Percentiles rank a stretch among this genome's conserved stretches.
Conservation (phyloP, 306 rosid genomes). For the Cucurbita maxima region DNA sequence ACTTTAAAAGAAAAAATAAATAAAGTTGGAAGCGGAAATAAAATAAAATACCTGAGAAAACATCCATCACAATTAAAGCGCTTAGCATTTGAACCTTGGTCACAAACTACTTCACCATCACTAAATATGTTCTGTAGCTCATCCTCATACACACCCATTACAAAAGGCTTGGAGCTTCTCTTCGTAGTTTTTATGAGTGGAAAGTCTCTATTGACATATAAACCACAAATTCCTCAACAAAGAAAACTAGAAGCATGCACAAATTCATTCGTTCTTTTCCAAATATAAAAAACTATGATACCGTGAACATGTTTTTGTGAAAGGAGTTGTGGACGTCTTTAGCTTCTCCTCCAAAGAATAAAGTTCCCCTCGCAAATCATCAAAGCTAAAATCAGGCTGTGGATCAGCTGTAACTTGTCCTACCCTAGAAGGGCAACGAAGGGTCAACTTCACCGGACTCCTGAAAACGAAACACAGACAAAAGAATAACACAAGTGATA, state of each 20-base stretch:
- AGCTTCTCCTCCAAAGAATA: slow-evolving; percentile 22
- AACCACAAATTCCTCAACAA: slow-evolving; percentile 1
- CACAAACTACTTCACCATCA: slow-evolving; percentile 28
- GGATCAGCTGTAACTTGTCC: neutral
- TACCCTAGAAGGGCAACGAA: neutral
- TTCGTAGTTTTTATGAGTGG: slow-evolving; percentile 13
- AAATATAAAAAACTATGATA: slow-evolving; percentile 9
- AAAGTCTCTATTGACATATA: slow-evolving; percentile 7
- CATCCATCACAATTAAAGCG: slow-evolving; percentile 39
- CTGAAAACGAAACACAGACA: neutral
- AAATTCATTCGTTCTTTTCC: neutral
- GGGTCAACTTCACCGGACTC: neutral
- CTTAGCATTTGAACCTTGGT: slow-evolving; percentile 13
- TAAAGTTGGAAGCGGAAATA: neutral
- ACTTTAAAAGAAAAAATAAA: neutral
- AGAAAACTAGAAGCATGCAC: neutral
- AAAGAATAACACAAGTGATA: neutral
- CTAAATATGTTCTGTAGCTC: slow-evolving; percentile 29
- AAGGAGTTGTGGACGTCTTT: slow-evolving; percentile 22
- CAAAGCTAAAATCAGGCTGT: neutral
- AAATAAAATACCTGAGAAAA: slow-evolving; percentile 37
- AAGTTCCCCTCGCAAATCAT: neutral
- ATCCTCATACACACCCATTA: slow-evolving; percentile 42
- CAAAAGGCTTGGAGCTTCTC: slow-evolving; percentile 31
- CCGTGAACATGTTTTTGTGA: slow-evolving; percentile 27